phyloP scores from a whole-genome alignment of 106 monocot species.

The Phalaenopsis equestris region DNA sequence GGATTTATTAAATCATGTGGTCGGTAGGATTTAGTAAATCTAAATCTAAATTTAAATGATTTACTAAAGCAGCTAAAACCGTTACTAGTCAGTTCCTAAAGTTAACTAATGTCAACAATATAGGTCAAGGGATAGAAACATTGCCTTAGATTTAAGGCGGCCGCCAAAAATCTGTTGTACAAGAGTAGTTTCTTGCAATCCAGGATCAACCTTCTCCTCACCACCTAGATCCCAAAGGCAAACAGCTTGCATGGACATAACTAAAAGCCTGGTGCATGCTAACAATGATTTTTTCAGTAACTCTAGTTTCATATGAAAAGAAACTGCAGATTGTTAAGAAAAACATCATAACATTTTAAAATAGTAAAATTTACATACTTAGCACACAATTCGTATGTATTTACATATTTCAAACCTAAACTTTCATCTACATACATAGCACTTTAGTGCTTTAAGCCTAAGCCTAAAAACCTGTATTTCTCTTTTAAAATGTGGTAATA shows the following conservation, averaged over 20 bases:
- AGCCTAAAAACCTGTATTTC: too few relatives aligned
- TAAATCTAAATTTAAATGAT: too few relatives aligned
- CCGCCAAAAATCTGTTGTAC: conserved; percentile 97
- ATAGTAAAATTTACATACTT: too few relatives aligned
- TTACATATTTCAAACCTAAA: too few relatives aligned
- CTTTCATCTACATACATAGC: too few relatives aligned
- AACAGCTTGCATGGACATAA: conserved; percentile 89
- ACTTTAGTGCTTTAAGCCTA: too few relatives aligned
- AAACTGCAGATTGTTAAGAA: neutral
- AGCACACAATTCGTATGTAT: too few relatives aligned
- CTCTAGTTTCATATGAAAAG: neutral
- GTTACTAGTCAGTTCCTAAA: too few relatives aligned
- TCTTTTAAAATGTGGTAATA: too few relatives aligned
- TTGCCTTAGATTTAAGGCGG: conserved; percentile 83
- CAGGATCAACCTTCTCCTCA: conserved; percentile 69
- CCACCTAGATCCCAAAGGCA: conserved; percentile 78
- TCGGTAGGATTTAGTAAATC: too few relatives aligned
- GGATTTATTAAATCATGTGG: too few relatives aligned
- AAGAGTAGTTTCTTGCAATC: conserved; percentile 87
- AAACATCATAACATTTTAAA: neutral
- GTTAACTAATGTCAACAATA: neutral
- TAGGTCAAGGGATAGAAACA: neutral
- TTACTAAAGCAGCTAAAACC: too few relatives aligned
- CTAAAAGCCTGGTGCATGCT: conserved; percentile 50
- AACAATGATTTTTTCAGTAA: neutral